Evolutionary conservation across 2,329 filamentous ascomycete genomes (phyloP), one percentile per base, ranked within the genome.

Genomic region (Verticillium nubilum): DNA sequence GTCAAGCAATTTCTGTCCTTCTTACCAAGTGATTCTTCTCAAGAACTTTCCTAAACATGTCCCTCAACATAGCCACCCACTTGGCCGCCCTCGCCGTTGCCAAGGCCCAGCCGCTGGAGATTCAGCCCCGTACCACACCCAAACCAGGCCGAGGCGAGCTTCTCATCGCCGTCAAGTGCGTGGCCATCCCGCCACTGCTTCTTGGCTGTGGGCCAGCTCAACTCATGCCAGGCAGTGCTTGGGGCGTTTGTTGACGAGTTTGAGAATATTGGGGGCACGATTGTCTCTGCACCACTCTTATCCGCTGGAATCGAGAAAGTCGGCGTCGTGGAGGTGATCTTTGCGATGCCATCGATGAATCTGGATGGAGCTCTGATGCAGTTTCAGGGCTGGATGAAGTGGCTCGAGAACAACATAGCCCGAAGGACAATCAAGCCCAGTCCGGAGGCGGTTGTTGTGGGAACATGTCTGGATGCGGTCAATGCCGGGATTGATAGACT

Each of bases 81-180:
- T 70, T 76, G 35, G 78, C 78, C 42, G 76, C 76, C 12, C 50
- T 78, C 10, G 66, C 64, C 26, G 63, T 57, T 1, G 69, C 67
- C 6, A 74, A 76, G 67, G 74, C 72, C 17, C 37, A 70, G 12
- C 71, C 73, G 15, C 73, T 80, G 28, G 54, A 72, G 59, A 15
- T 80, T 47, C 70, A 70, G 59, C 27, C 67, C 13, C 76, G 77
- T 3, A 62, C 68, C 1, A 81, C 78, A 0, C 79, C 77, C 4
- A 74, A 74, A 7, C 76, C 79, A 50, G 77, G 78, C 0, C 75
- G 76, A 19, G 66, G 65, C 29, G 79, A 83, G 52, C 69, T 83
- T 57, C 78, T 82, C 26, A 68, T 83, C 58, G 73, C 67, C 1
- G 74, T 81, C 63, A 77, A 78, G 56, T 76, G 79, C 3, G 67